These are phyloP conservation scores for Pulveroboletus sp. DNA, from an alignment of 768 basidiomycete genomes.

Conservation along the genomic window DNA sequence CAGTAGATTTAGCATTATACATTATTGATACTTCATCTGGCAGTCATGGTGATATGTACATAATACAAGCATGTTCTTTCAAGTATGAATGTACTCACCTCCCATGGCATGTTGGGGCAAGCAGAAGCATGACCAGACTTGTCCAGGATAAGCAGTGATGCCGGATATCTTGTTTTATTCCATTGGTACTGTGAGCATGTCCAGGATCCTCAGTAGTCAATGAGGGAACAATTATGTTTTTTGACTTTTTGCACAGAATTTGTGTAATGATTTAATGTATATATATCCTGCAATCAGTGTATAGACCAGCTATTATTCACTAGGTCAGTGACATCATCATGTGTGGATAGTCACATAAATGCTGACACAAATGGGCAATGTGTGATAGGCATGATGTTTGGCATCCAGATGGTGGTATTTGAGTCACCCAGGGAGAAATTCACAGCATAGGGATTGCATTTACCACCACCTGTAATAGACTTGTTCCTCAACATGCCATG, in stretches of 20 bases:
- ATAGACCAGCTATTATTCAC: slow-evolving; percentile 81
- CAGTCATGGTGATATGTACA: too few relatives aligned
- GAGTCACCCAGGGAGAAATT: slow-evolving; percentile 87
- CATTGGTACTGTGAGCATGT: slow-evolving; percentile 69
- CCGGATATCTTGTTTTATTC: slow-evolving; percentile 90
- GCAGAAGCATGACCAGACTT: too few relatives aligned
- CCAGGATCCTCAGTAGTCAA: too few relatives aligned
- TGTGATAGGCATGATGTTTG: slow-evolving; percentile 88
- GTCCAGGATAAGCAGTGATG: too few relatives aligned
- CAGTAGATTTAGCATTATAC: too few relatives aligned
- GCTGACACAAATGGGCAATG: slow-evolving; percentile 48
- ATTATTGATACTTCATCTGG: too few relatives aligned
- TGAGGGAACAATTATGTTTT: too few relatives aligned
- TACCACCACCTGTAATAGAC: slow-evolving; percentile 71
- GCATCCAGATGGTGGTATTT: slow-evolving; percentile 80
- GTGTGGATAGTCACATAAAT: neutral
- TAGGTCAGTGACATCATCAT: slow-evolving; percentile 45
- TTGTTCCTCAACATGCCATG: neutral
- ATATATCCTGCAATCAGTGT: slow-evolving; percentile 89
- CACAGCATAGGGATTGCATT: slow-evolving; percentile 74
- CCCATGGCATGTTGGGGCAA: too few relatives aligned
- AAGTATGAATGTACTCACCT: too few relatives aligned
- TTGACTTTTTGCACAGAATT: slow-evolving; percentile 48
- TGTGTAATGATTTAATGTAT: slow-evolving; percentile 91
- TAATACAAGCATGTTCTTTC: too few relatives aligned